A percentile compares a stretch with the other conserved stretches of the same genome.
phyloP scores from a whole-genome alignment of 306 rosid species.

The Betula pendula region DNA sequence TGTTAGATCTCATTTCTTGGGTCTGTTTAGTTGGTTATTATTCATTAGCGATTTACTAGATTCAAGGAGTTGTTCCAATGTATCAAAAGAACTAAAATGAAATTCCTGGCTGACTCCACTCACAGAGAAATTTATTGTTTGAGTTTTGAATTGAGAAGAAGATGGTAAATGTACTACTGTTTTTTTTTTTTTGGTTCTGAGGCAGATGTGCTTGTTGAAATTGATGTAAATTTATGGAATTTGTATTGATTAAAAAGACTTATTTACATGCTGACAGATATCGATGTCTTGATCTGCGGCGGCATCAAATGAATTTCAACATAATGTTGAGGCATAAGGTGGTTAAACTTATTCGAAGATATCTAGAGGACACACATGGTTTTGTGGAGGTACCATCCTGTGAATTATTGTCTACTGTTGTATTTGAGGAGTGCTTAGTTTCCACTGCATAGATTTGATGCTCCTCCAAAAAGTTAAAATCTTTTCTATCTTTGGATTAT shows the following conservation, averaged over 20 bases:
- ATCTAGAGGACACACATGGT: conserved; percentile 75
- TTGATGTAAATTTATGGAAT: conserved; percentile 11
- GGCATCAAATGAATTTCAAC: conserved; percentile 83
- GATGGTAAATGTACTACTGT: background rate
- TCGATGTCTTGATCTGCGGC: conserved; percentile 86
- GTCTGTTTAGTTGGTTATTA: background rate
- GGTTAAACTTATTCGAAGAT: conserved; percentile 83
- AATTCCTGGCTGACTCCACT: background rate
- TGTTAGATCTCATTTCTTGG: background rate
- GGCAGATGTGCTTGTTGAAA: background rate
- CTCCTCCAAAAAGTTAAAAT: background rate
- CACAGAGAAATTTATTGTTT: background rate
- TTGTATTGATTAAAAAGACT: conserved; percentile 24
- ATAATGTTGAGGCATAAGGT: conserved; percentile 82
- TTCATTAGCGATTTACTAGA: background rate
- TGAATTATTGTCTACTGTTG: conserved; percentile 2
- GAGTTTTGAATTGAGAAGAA: background rate
- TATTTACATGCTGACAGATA: conserved; percentile 50
- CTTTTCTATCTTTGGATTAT: background rate
- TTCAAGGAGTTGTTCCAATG: background rate
- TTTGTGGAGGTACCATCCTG: conserved; percentile 85
- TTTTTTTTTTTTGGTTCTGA: background rate
- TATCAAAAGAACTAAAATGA: background rate
- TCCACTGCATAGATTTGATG: background rate
- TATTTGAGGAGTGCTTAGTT: background rate